phyloP scores from a whole-genome alignment of 2,329 filamentous ascomycete species.

The Arachnomyces sp. region DNA sequence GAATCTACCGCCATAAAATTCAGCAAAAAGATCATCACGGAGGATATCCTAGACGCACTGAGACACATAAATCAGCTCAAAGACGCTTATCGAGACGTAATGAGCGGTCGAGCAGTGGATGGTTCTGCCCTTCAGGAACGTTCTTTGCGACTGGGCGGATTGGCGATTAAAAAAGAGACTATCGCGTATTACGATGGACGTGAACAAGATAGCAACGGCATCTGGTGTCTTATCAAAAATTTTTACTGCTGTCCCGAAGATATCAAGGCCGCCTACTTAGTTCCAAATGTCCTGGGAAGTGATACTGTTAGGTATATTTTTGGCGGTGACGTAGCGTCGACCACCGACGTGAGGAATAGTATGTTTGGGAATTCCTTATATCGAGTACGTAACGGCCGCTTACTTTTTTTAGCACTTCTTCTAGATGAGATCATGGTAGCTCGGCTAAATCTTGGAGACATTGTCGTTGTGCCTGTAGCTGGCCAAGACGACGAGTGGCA shows the following conservation, averaged over 20 bases:
- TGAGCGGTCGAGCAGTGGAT: too few relatives aligned
- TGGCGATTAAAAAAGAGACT: too few relatives aligned
- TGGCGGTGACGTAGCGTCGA: slow-evolving; percentile 9
- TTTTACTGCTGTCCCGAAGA: neutral
- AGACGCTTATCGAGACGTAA: too few relatives aligned
- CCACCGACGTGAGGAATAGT: slow-evolving; percentile 13
- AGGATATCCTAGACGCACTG: too few relatives aligned
- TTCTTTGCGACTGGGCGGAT: too few relatives aligned
- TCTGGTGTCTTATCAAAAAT: slow-evolving; percentile 9
- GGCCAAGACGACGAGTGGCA: slow-evolving; percentile 7
- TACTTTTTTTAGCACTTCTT: slow-evolving; percentile 6
- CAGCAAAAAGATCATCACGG: too few relatives aligned
- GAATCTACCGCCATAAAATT: too few relatives aligned
- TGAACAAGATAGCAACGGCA: neutral
- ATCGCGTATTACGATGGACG: slow-evolving; percentile 2
- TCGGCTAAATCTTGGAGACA: slow-evolving; percentile 10
- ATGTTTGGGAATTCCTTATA: slow-evolving; percentile 1
- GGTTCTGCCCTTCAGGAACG: too few relatives aligned
- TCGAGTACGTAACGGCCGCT: neutral
- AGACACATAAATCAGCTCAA: too few relatives aligned
- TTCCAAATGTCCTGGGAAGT: slow-evolving; percentile 11
- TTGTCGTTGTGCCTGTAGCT: slow-evolving; percentile 13
- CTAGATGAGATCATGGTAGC: slow-evolving; percentile 8
- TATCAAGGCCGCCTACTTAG: slow-evolving; percentile 15
- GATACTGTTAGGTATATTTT: slow-evolving; percentile 14